These are phyloP conservation scores for Metschnikowia santaceciliae DNA, from an alignment of 805 yeast species.

Conservation along the genomic window DNA sequence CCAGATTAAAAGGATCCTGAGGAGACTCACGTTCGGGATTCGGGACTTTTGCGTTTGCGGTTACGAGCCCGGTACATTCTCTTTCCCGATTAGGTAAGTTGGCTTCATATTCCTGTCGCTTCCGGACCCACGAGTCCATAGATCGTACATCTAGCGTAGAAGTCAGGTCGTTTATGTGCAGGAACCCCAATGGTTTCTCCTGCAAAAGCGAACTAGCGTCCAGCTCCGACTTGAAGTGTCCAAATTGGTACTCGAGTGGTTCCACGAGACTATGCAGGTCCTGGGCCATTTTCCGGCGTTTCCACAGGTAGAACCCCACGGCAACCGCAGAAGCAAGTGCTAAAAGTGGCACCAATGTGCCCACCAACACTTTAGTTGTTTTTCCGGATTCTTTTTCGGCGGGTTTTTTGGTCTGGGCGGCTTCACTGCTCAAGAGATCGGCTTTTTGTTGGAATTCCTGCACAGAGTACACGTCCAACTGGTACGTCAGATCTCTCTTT, in stretches of 20 bases:
- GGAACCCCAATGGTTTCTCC: constrained; percentile 12
- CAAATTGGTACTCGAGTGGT: constrained; percentile 16
- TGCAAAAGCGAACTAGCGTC: constrained; percentile 11
- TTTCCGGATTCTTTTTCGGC: neutral
- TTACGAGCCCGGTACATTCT: neutral
- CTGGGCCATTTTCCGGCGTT: constrained; percentile 1
- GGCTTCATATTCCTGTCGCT: constrained; percentile 44
- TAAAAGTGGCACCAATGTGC: constrained; percentile 34
- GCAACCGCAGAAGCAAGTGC: constrained; percentile 19
- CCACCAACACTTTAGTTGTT: constrained; percentile 30
- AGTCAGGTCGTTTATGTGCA: constrained; percentile 24
- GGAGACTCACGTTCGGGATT: too few relatives aligned
- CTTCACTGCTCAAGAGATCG: constrained; percentile 23
- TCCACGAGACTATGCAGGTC: constrained; percentile 9
- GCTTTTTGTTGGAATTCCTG: constrained; percentile 30
- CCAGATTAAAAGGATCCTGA: neutral
- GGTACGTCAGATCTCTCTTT: constrained; percentile 27
- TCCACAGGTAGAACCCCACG: constrained; percentile 9
- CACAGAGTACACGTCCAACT: constrained; percentile 40
- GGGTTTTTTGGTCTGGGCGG: constrained; percentile 4
- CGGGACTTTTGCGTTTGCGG: too few relatives aligned
- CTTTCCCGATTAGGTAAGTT: constrained; percentile 9
- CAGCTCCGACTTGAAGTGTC: constrained; percentile 17
- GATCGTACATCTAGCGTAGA: constrained; percentile 45
- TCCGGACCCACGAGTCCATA: constrained; percentile 50